These are phyloP conservation scores for Orbilia blumenaviensis DNA, from an alignment of 2,329 filamentous ascomycete genomes.

Conservation along the genomic window DNA sequence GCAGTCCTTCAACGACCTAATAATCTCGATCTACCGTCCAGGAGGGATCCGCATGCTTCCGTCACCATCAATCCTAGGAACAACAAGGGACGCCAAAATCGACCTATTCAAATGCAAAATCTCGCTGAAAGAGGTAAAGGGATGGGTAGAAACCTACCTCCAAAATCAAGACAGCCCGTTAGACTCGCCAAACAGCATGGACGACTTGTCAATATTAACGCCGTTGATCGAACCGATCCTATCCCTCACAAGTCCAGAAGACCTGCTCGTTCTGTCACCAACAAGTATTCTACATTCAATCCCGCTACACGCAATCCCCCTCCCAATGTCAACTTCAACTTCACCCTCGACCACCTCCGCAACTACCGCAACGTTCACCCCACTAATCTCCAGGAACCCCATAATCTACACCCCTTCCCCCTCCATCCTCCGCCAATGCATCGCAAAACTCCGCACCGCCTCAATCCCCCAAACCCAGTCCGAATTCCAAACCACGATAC, in stretches of 20 bases:
- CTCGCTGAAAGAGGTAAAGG: background rate
- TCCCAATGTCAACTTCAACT: background rate
- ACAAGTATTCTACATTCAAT: conserved; percentile 33
- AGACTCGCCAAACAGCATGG: conserved; percentile 11
- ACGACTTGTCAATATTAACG: conserved; percentile 32
- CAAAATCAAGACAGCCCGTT: conserved; percentile 26
- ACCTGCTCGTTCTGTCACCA: conserved; percentile 41
- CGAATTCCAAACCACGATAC: background rate
- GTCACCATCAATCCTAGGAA: background rate
- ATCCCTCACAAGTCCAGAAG: conserved; percentile 24
- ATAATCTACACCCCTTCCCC: conserved; percentile 45
- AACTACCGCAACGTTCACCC: too few relatives aligned
- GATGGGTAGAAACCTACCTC: conserved; percentile 33
- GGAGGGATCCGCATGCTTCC: conserved; percentile 9
- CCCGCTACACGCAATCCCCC: conserved; percentile 35
- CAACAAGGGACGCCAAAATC: conserved; percentile 9
- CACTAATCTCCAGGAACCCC: conserved; percentile 43
- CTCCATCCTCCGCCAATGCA: conserved; percentile 47
- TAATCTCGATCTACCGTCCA: conserved; percentile 43
- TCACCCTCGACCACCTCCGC: too few relatives aligned
- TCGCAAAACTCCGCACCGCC: conserved; percentile 28
- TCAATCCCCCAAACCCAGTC: background rate
- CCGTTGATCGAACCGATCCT: conserved; percentile 24
- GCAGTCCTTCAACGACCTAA: conserved; percentile 22
- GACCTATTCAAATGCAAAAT: conserved; percentile 15